These are phyloP conservation scores for Ogataea angusta DNA, from an alignment of 805 yeast genomes.

Conservation along the genomic window DNA sequence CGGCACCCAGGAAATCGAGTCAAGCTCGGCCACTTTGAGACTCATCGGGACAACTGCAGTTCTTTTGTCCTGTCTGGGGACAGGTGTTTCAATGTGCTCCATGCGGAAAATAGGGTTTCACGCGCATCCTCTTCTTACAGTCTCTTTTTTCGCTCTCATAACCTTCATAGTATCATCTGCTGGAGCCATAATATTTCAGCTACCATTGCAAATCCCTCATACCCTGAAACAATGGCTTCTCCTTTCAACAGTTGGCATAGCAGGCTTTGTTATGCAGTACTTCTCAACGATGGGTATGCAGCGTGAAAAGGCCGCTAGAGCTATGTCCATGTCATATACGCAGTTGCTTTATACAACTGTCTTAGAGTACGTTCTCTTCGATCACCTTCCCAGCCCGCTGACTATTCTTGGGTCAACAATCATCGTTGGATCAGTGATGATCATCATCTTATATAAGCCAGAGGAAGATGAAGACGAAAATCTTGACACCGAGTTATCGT, in stretches of 20 bases:
- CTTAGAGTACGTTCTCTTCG: constrained; percentile 72
- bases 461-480: constrained; percentile 5
- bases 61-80: constrained; percentile 65
- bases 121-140: constrained; percentile 80
- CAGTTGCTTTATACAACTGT: constrained; percentile 74
- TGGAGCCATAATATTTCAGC: constrained; percentile 47
- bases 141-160: constrained; percentile 67
- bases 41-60: constrained; percentile 63
- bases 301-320: constrained; percentile 73
- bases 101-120: constrained; percentile 71
- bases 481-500: constrained; percentile 1
- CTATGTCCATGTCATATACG: constrained; percentile 71
- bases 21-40: constrained; percentile 50
- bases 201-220: constrained; percentile 59
- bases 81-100: constrained; percentile 64
- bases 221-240: constrained; percentile 64
- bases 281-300: constrained; percentile 79
- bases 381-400: constrained; percentile 66
- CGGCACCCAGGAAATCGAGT: constrained; percentile 34
- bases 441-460: constrained; percentile 54
- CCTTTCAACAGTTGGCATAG: constrained; percentile 58
- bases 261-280: constrained; percentile 83
- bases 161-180: constrained; percentile 53
- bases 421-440: constrained; percentile 62
- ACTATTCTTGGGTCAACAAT: constrained; percentile 67